Percentiles rank a stretch among this genome's conserved stretches.
Conservation (phyloP, 2,329 filamentous ascomycete genomes). For the Pseudogymnoascus sp. region DNA sequence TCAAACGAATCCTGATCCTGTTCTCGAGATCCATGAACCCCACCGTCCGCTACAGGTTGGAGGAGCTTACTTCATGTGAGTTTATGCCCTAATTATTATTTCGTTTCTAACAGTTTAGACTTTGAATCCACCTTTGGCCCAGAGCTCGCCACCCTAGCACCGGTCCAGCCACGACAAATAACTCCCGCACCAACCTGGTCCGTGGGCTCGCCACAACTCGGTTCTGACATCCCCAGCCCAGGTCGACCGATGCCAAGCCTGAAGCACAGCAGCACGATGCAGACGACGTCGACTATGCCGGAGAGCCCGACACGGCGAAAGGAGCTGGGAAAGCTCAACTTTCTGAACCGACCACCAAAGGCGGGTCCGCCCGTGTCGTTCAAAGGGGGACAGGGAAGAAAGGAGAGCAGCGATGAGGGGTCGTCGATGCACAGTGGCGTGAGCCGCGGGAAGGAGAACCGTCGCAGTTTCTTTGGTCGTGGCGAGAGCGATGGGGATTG, state of each 20-base stretch:
- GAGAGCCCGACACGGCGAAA: not conserved
- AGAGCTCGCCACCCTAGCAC: conserved; percentile 57
- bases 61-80: conserved; percentile 60
- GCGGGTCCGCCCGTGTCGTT: not conserved
- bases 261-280: conserved; percentile 24
- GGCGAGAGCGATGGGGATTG: conserved; percentile 6
- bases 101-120: conserved; percentile 34
- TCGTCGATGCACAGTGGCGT: not conserved
- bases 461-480: conserved; percentile 18
- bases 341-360: not conserved
- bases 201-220: conserved; percentile 17
- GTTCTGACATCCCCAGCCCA: conserved; percentile 8
- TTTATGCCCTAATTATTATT: conserved; percentile 19
- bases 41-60: conserved; percentile 47
- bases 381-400: conserved; percentile 5
- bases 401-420: conserved; percentile 13
- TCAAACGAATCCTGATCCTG: conserved; percentile 71
- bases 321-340: not conserved
- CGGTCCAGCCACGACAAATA: conserved; percentile 39
- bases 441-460: conserved; percentile 18
- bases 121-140: conserved; percentile 57
- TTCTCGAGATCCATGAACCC: conserved; percentile 55
- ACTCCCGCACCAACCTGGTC: conserved; percentile 32
- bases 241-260: conserved; percentile 17
- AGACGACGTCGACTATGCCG: conserved; percentile 3